Evolutionary conservation across 345 rosid species (phyloP).

Genomic region (Draba incana): DNA sequence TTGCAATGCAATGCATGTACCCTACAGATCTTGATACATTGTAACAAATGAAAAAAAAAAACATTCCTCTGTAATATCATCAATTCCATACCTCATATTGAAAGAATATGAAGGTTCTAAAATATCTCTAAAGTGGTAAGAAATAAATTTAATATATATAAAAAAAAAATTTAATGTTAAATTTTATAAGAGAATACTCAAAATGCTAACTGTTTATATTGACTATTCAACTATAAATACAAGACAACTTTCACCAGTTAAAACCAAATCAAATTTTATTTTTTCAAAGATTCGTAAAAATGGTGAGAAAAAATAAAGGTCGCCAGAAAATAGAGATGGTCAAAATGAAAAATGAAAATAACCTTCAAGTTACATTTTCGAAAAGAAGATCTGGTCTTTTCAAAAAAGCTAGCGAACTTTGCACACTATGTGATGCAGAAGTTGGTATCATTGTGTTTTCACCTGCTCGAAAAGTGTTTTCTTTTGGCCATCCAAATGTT

Average conservation of each 20-base stretch:
- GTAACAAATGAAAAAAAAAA: not conserved
- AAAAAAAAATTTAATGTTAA: not conserved
- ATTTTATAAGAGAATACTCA: not conserved
- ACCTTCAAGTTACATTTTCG: conserved; percentile 37
- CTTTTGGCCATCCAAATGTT: conserved; percentile 64
- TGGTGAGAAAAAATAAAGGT: conserved; percentile 47
- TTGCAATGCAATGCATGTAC: not conserved
- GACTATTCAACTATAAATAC: conserved; percentile 28
- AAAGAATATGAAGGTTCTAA: conserved; percentile 17
- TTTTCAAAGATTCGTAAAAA: not conserved
- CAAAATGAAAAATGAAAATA: conserved; percentile 33
- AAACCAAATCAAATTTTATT: not conserved
- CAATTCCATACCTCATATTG: conserved; percentile 16
- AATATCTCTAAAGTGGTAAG: conserved; percentile 1
- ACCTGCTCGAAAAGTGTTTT: conserved; percentile 47
- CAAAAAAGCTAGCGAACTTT: conserved; percentile 39
- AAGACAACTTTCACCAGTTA: not conserved
- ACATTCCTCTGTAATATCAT: not conserved
- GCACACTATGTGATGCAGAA: conserved; percentile 31
- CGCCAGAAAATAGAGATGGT: conserved; percentile 34
- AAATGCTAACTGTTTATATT: not conserved
- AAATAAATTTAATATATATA: not conserved
- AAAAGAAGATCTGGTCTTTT: conserved; percentile 40
- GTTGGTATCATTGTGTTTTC: conserved; percentile 35
- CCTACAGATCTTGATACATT: not conserved